Conservation (phyloP, 345 rosid genomes). For the Salix koriyanagi region DNA sequence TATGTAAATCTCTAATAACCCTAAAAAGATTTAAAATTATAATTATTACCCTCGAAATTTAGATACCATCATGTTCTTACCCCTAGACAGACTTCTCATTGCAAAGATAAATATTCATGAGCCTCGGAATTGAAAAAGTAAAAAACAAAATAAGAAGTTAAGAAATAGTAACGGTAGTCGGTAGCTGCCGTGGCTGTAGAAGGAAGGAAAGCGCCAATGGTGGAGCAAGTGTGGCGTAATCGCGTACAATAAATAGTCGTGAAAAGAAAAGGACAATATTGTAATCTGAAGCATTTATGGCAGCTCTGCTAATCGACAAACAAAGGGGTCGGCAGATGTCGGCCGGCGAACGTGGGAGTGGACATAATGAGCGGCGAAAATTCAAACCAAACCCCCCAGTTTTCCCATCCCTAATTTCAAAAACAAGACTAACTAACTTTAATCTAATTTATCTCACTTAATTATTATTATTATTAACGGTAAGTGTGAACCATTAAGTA, state of each 20-base stretch:
- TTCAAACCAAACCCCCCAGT: slow-evolving; percentile 9
- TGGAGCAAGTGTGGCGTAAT: background rate
- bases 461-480: background rate
- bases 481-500: background rate
- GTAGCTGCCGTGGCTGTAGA: background rate
- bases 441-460: background rate
- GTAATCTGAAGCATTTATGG: slow-evolving; percentile 27
- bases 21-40: too few species aligned
- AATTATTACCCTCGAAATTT: too few species aligned
- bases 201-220: background rate
- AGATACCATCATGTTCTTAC: too few species aligned
- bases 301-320: slow-evolving; percentile 47
- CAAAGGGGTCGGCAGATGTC: slow-evolving; percentile 61
- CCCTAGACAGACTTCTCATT: too few species aligned
- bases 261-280: slow-evolving; percentile 20
- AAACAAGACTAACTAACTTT: background rate
- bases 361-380: slow-evolving; percentile 28
- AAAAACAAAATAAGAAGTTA: too few species aligned
- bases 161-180: too few species aligned
- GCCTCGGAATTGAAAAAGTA: too few species aligned
- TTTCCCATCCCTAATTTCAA: slow-evolving; percentile 1
- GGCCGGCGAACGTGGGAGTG: slow-evolving; percentile 49
- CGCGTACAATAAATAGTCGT: background rate
- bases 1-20: too few species aligned
- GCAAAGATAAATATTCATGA: too few species aligned